Evolutionary conservation across 164 flowering plant species (phyloP), one percentile per base, ranked within the genome.

Genomic region (Kalanchoe fedtschenkoi): DNA sequence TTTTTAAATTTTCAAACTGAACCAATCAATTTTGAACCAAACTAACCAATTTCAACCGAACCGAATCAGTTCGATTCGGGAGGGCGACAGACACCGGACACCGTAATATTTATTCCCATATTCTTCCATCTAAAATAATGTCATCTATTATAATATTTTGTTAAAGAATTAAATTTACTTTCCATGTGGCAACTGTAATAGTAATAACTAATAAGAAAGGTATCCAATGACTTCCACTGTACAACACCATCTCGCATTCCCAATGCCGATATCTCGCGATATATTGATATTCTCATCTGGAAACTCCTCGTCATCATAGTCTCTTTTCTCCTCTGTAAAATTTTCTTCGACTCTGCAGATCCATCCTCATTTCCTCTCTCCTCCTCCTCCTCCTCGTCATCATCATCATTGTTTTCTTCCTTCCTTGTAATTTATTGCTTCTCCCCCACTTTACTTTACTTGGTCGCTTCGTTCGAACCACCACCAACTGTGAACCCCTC

Each of bases 191-290:
- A n/a, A n/a, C n/a, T n/a, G n/a, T n/a, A n/a, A n/a, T n/a, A n/a
- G n/a, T n/a, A n/a, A n/a, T n/a, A n/a, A n/a, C n/a, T n/a, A n/a
- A n/a, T 66, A 34, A 34, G 21, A 9, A 53, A 64, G 65, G 74
- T 9, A 71, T 71, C 74, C 74, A 64, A 71, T 67, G 74, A 62
- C 62, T 46, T 29, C 11, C 39, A 34, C 44, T 24, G n/a, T 28
- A 15, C 19, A 32, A n/a, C n/a, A n/a, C 35, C 57, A 9, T 19
- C 16, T 32, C 59, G 9, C 54, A 60, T 33, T 19, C 5, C 38
- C 21, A 13, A 37, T 34, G 17, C 8, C 37, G 10, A 30, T 57
- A 57, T 26, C 13, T 19, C 22, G 60, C 34, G 33, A 55, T 6
- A 26, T 28, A 28, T 29, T n/a, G 15, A 6, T 14, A 0, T 6